Evolutionary conservation across 441 rosid genomes (phyloP).

Genomic region (Erodium moschatum): DNA sequence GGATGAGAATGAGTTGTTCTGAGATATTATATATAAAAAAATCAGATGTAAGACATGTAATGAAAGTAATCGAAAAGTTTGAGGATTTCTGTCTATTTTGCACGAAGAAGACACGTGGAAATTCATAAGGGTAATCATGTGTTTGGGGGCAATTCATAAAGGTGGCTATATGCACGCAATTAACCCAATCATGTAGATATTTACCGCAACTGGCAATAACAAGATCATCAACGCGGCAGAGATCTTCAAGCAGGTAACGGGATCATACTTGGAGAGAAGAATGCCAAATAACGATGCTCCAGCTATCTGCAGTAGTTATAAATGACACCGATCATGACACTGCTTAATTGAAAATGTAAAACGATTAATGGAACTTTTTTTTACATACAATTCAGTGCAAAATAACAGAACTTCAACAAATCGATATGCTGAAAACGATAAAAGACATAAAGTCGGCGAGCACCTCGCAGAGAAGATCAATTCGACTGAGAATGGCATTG

Average conservation of each 20-base stretch:
- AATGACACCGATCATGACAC: too few species aligned
- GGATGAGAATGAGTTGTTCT: too few species aligned
- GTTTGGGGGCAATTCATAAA: too few species aligned
- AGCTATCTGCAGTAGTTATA: constrained; percentile 47
- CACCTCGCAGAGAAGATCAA: constrained; percentile 88
- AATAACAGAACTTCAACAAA: not conserved
- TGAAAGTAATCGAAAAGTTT: too few species aligned
- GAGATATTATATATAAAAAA: too few species aligned
- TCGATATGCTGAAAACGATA: constrained; percentile 5
- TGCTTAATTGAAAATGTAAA: not conserved
- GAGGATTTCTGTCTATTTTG: too few species aligned
- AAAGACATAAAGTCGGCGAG: constrained; percentile 14
- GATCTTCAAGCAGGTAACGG: constrained; percentile 71
- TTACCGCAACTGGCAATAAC: constrained; percentile 75
- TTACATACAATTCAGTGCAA: too few species aligned
- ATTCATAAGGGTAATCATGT: too few species aligned
- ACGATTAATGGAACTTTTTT: not conserved
- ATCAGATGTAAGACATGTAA: too few species aligned
- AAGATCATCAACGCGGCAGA: constrained; percentile 64
- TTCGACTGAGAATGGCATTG: constrained; percentile 78
- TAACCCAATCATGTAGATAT: not conserved
- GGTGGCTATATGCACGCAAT: too few species aligned
- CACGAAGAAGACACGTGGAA: too few species aligned
- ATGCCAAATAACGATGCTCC: constrained; percentile 75
- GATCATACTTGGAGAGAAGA: constrained; percentile 65